These are phyloP conservation scores for Aspergillus ibericus DNA, from an alignment of 2,329 filamentous ascomycete species.

Conservation along the genomic window DNA sequence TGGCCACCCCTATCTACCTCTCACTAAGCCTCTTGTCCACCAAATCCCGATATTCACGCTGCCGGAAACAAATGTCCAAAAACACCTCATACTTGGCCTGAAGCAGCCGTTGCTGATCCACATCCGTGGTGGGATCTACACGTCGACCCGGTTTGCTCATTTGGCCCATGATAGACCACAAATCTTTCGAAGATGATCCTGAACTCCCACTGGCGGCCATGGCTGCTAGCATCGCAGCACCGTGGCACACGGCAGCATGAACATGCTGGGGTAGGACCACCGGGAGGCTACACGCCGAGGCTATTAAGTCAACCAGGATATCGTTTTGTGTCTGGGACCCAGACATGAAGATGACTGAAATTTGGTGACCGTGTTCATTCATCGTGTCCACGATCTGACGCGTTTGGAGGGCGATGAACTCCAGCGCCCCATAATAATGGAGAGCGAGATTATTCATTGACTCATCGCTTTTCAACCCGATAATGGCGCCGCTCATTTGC, in stretches of 20 bases:
- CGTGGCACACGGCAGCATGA: slow-evolving; percentile 88
- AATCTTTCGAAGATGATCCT: neutral
- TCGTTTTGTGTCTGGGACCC: slow-evolving; percentile 92
- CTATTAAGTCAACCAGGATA: slow-evolving; percentile 75
- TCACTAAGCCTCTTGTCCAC: neutral
- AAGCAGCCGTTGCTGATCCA: slow-evolving; percentile 71
- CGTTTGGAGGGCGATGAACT: slow-evolving; percentile 94
- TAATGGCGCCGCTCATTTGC: slow-evolving; percentile 82
- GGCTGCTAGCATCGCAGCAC: slow-evolving; percentile 89
- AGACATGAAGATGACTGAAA: slow-evolving; percentile 93
- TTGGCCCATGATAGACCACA: neutral
- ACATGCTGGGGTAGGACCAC: slow-evolving; percentile 88
- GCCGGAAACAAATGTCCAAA: slow-evolving; percentile 79
- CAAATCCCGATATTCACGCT: slow-evolving; percentile 70
- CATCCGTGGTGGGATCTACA: slow-evolving; percentile 63
- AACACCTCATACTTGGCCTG: slow-evolving; percentile 88
- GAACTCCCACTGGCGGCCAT: slow-evolving; percentile 80
- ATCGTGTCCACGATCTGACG: slow-evolving; percentile 87
- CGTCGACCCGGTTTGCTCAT: neutral
- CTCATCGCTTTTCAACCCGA: slow-evolving; percentile 81
- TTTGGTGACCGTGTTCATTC: slow-evolving; percentile 81
- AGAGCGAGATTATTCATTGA: slow-evolving; percentile 79
- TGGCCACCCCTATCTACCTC: too few relatives aligned
- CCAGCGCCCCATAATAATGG: slow-evolving; percentile 90
- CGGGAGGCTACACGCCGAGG: slow-evolving; percentile 65